phyloP scores from a whole-genome alignment of 73 alveolate genomes.

The Diophrys sp. region DNA sequence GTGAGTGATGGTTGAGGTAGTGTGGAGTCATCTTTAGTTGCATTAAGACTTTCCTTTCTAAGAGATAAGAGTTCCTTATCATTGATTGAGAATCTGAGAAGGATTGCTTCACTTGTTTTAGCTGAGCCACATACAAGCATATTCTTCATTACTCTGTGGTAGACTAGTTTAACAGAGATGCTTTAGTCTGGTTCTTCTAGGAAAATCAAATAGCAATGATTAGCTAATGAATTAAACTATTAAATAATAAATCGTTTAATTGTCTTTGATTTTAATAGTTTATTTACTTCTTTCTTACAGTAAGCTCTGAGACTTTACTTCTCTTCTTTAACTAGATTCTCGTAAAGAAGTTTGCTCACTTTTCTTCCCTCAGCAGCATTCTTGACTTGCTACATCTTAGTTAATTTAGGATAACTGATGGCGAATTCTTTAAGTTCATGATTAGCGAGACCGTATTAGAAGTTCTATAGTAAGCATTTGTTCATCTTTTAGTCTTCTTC shows the following conservation, averaged over 20 bases:
- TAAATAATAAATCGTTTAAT: slow-evolving; percentile 7
- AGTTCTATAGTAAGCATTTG: neutral
- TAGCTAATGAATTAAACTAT: slow-evolving; percentile 14
- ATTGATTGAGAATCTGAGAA: slow-evolving; percentile 11
- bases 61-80: slow-evolving; percentile 18
- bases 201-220: slow-evolving; percentile 36
- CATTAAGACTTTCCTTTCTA: slow-evolving; percentile 10
- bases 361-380: slow-evolving; percentile 18
- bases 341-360: slow-evolving; percentile 21
- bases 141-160: slow-evolving; percentile 14
- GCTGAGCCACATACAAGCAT: slow-evolving; percentile 51
- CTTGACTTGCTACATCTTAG: neutral
- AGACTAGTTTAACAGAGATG: slow-evolving; percentile 21
- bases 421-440: neutral
- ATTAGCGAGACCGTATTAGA: neutral
- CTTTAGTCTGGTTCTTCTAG: slow-evolving; percentile 30
- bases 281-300: slow-evolving; percentile 24
- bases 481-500: slow-evolving; percentile 17
- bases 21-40: slow-evolving; percentile 15
- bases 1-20: no score
- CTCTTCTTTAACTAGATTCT: slow-evolving; percentile 29
- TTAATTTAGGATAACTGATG: neutral
- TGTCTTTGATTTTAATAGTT: slow-evolving; percentile 19
- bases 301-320: slow-evolving; percentile 22
- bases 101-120: slow-evolving; percentile 35